Evolutionary conservation across 1,284 basidiomycete species (phyloP), one percentile per base, ranked within the genome.

Genomic region (Ganoderma lingzhi): DNA sequence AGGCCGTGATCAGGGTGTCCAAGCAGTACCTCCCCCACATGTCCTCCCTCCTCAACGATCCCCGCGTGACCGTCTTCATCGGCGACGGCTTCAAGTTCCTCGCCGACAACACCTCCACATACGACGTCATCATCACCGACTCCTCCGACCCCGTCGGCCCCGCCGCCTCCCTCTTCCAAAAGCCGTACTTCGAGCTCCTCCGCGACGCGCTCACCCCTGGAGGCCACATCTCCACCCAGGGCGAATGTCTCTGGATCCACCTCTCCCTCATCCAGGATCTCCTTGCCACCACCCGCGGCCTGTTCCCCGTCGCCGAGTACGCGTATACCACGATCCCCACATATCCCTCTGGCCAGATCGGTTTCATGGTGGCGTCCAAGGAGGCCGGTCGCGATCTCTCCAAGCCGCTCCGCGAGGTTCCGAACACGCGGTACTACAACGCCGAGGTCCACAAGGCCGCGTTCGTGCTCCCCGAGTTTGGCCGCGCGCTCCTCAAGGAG

Each of bases 71-170:
- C 42, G 94, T 99, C 73, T 87, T 91, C 84, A 91, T 99, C 77
- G 97, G 97, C 63, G 97, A 99, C 78, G 97, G 97, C 67, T 98
- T 99, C 90, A 95, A 96, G 79, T 99, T 97, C 88, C 91, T 99
- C 68, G 91, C 93, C 59, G 92, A 96, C 71, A 93, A 97, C 82
- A 89, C 94, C 78, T 87, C 91, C 73, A 91, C 93, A 72, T 99
- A 98, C 89, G 97, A 99, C 80, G 96, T 95, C 74, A 99, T 99
- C 86, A 94, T 99, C 85, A 99, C 96, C 74, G 97, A 99, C 83
- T 99, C 97, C 48, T 99, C 97, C 32, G 98, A 99, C 83, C 97
- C 98, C 61, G 96, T 98, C 70, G 97, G 98, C 53, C 97, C 97
- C 59, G 97, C 97, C 64, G 93, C 93, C 70, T 90, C 94, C 37